Conservation (phyloP, 257 asterid genomes). For the Solanum ossicruentum region DNA sequence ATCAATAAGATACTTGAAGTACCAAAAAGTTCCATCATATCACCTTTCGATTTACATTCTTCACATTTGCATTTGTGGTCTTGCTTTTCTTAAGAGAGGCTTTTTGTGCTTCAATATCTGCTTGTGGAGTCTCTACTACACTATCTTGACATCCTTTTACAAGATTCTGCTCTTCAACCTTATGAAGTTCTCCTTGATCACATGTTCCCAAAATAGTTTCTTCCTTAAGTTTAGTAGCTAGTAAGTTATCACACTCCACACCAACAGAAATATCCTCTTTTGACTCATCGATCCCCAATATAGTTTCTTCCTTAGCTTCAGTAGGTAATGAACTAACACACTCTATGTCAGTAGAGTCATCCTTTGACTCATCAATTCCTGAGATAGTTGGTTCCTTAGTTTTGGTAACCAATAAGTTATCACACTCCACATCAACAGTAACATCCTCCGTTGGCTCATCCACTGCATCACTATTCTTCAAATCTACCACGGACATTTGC, state of each 20-base stretch:
- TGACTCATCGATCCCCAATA: background rate
- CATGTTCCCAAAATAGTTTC: slow-evolving; percentile 9
- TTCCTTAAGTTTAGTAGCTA: slow-evolving; percentile 17
- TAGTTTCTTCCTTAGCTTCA: slow-evolving; percentile 14
- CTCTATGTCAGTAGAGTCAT: slow-evolving; percentile 12
- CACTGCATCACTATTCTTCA: background rate
- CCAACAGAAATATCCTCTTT: slow-evolving; percentile 14
- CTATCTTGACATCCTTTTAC: background rate
- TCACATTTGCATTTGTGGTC: slow-evolving; percentile 17
- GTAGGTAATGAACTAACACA: slow-evolving; percentile 8
- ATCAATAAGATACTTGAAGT: background rate
- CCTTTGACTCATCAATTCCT: slow-evolving; percentile 6
- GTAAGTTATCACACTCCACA: slow-evolving; percentile 9
- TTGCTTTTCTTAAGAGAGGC: slow-evolving; percentile 17
- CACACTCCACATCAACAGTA: slow-evolving; percentile 12
- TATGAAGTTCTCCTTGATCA: slow-evolving; percentile 14
- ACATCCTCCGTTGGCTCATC: slow-evolving; percentile 19
- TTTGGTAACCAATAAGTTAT: slow-evolving; percentile 11
- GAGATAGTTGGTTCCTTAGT: slow-evolving; percentile 1
- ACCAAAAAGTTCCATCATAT: slow-evolving; percentile 1
- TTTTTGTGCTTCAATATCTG: slow-evolving; percentile 4
- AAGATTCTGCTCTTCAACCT: slow-evolving; percentile 2
- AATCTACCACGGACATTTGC: background rate
- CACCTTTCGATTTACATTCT: slow-evolving; percentile 43
- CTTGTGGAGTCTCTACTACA: slow-evolving; percentile 12